Base-by-base conservation (phyloP, 1,284 basidiomycete genomes). In the Trichosporon ovoides region DNA sequence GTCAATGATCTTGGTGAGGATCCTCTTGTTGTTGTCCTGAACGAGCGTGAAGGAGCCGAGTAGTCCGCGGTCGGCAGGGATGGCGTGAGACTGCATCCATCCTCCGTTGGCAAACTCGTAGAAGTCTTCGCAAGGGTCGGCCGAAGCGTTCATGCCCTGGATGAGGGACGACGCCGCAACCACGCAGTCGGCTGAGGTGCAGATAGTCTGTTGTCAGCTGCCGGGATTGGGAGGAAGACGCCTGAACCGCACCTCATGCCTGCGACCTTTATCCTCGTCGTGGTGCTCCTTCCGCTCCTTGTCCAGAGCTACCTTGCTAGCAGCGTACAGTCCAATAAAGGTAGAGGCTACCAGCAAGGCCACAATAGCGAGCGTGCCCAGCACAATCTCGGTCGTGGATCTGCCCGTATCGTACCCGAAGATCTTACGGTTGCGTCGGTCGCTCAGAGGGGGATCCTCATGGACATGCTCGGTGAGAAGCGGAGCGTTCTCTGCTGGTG, bases 101-200 rank as follows among this genome's bases (percentile, higher is more conserved):
- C 90, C 90, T 20, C 89, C 89, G 66, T 78, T 74, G 16, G 91
- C 85, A 77, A 88, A 98, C 63, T 87, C 83, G 74, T 95, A 97
- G 74, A 98, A 98, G 77, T 94, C 87, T 66, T 97, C 89, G 78
- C 95, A 98, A 0, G 95, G 95, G 74, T 98, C 90, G 65, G 88
- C 82, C 3, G 85, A 81, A 13, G 83, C 82, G 74, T 98, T 93
- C 50, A 98, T 79, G 3, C 85, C 85, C 22, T 85, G 84, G 24
- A 98, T 79, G 59, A 98, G 87, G 1, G 85, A 83, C 3, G 90
- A 87, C 4, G 95, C 87, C 13, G 94, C 82, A 48, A 86, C 79
- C 54, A 98, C 87, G 71, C 95, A 98, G 62, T 87, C 83, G 16
- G 87, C 73, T 7, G 88, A 85, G 37, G 88, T 78, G 79, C 95